Conservation (phyloP, 345 rosid genomes). For the Eucalyptus paniculata region DNA sequence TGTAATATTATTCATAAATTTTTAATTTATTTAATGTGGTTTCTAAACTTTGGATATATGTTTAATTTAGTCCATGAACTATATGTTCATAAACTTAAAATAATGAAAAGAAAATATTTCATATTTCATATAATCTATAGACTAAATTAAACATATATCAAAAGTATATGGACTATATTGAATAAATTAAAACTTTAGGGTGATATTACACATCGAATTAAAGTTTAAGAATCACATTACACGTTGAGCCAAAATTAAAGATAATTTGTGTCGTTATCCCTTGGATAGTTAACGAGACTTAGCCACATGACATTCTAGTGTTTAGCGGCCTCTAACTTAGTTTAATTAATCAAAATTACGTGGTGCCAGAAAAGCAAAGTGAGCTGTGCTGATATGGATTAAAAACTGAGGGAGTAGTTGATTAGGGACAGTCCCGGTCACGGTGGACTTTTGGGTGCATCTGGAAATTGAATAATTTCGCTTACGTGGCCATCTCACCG, state of each 20-base stretch:
- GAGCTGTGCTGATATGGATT: not conserved
- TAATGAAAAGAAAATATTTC: not conserved
- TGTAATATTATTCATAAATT: fast-evolving
- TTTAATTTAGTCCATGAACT: not conserved
- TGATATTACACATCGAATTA: fast-evolving
- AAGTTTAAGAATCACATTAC: fast-evolving
- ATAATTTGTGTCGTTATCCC: too few species aligned
- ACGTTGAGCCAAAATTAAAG: fast-evolving
- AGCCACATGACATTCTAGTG: not conserved
- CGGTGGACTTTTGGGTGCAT: not conserved
- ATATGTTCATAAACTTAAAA: not conserved
- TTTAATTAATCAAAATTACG: not conserved
- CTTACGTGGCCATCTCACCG: not conserved
- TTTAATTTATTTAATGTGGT: not conserved
- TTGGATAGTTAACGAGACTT: not conserved
- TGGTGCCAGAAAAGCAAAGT: not conserved
- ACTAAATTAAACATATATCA: not conserved
- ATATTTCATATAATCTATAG: not conserved
- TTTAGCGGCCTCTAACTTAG: not conserved
- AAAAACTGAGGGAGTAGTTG: not conserved
- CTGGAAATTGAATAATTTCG: not conserved
- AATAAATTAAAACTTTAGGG: not conserved
- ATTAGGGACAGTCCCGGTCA: not conserved
- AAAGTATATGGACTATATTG: fast-evolving
- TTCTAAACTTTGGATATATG: not conserved